Conservation (phyloP, 805 yeast genomes). For the Metschnikowia colocasiae region DNA sequence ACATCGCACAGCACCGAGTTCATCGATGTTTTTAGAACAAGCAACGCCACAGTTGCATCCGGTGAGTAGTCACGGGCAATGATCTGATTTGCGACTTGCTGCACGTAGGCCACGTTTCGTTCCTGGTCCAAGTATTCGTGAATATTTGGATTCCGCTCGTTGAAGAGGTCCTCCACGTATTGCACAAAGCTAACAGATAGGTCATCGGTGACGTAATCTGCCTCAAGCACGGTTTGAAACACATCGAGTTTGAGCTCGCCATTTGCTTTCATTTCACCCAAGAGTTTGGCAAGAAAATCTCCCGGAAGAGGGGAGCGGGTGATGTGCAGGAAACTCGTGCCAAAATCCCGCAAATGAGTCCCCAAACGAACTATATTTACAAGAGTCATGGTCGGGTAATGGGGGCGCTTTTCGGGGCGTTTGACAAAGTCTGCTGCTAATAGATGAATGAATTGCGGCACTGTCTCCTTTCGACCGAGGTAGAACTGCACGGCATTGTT, state of each 20-base stretch:
- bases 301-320: conserved; percentile 8
- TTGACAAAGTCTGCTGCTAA: conserved; percentile 21
- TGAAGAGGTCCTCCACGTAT: conserved; percentile 29
- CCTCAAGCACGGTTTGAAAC: conserved; percentile 16
- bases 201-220: conserved; percentile 18
- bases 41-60: conserved; percentile 15
- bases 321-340: conserved; percentile 10
- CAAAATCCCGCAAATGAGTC: conserved; percentile 12
- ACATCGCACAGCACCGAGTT: conserved; percentile 10
- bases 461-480: conserved; percentile 6
- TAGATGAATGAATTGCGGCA: conserved; percentile 29
- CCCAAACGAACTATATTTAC: conserved; percentile 30
- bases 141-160: conserved; percentile 25
- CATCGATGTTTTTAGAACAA: conserved; percentile 26
- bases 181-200: conserved; percentile 21
- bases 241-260: conserved; percentile 13
- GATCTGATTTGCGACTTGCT: neutral
- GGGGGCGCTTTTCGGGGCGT: neutral
- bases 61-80: neutral
- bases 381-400: conserved; percentile 20
- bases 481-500: conserved; percentile 17
- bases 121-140: conserved; percentile 36
- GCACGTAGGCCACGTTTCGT: conserved; percentile 20
- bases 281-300: conserved; percentile 18
- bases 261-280: conserved; percentile 11